Evolutionary conservation across 1,284 basidiomycete genomes (phyloP).

Genomic region (Acaromyces ingoldii): DNA sequence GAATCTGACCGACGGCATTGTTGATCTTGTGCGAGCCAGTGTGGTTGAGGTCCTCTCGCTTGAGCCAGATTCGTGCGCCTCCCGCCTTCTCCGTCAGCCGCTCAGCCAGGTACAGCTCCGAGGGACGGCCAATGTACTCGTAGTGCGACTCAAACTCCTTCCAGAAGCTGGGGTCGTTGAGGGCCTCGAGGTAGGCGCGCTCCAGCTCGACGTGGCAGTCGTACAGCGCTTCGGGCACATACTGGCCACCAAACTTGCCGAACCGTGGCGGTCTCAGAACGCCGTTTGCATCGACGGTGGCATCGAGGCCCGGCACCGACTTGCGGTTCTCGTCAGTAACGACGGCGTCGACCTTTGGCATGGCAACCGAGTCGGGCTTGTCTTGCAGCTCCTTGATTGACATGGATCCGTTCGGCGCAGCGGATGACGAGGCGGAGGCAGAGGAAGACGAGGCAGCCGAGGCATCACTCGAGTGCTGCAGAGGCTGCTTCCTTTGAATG

Average conservation of each 20-base stretch:
- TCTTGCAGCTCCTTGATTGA: slow-evolving; percentile 28
- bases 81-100: slow-evolving; percentile 70
- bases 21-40: slow-evolving; percentile 52
- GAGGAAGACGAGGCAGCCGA: too few species aligned
- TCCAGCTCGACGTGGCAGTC: slow-evolving; percentile 88
- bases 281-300: slow-evolving; percentile 30
- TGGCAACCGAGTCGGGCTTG: slow-evolving; percentile 26
- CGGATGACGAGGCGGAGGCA: too few species aligned
- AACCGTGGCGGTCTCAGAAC: slow-evolving; percentile 66
- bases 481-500: slow-evolving; percentile 34
- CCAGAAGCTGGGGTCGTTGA: slow-evolving; percentile 85
- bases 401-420: slow-evolving; percentile 1
- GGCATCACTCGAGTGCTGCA: too few species aligned
- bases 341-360: slow-evolving; percentile 40
- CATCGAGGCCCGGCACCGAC: slow-evolving; percentile 34
- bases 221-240: slow-evolving; percentile 88
- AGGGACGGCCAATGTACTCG: slow-evolving; percentile 79
- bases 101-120: slow-evolving; percentile 68
- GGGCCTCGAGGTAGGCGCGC: slow-evolving; percentile 77
- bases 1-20: slow-evolving; percentile 58
- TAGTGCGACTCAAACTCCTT: slow-evolving; percentile 84
- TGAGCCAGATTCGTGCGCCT: slow-evolving; percentile 94
- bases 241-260: slow-evolving; percentile 93
- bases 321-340: slow-evolving; percentile 25
- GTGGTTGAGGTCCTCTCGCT: slow-evolving; percentile 79